Base-by-base conservation (phyloP, 768 basidiomycete genomes). In the Mycena belliarum region DNA sequence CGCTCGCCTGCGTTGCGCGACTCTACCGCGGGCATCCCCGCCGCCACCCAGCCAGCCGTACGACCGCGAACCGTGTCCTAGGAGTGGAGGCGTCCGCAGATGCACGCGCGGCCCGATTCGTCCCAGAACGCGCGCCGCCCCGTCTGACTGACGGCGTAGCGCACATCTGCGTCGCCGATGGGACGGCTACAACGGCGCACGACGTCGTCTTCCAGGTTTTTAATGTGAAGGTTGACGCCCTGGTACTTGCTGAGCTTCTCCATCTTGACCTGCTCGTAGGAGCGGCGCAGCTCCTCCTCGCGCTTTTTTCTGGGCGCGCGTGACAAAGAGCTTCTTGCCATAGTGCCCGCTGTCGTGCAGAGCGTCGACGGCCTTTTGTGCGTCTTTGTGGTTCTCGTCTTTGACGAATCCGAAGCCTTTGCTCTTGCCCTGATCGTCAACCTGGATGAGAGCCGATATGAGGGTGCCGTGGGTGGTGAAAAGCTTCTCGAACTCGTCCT, bases 301-400 rank as follows among this genome's bases (percentile, higher is more conserved):
- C 97, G 94, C 78, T 99, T 98, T 96, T 84, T 98, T 98, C 77
- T 99, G 97, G 44, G 97, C 97, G 66, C 97, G 91, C 41, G 93
- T 81, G 55, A 98, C 97, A 70, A 91, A 99, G 57, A 99, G 82
- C 75, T 93, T 95, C 79, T 85, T 87, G 74, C 94, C 92, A 49
- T 88, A 82, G 73, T 82, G 67, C 29, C 98, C 96, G 38, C 70
- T 79, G 66, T 99, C 96, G 73, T 98, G 87, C 55, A 99, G 86
- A 59, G 73, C 76, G 33, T 98, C 95, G 58, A 97, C 93, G 44
- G 97, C 97, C 70, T 77, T 79, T 71, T 88, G 87, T 33, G 97
- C 97, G 65, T 93, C 89, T 38, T 98, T 95, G 74, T 99, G 97
- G 25, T 73, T 78, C 70, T 95, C 93, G 69, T 79, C 98, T 83